Conservation (phyloP, 352 stramenopile species). For the Blastocystis sp. region DNA sequence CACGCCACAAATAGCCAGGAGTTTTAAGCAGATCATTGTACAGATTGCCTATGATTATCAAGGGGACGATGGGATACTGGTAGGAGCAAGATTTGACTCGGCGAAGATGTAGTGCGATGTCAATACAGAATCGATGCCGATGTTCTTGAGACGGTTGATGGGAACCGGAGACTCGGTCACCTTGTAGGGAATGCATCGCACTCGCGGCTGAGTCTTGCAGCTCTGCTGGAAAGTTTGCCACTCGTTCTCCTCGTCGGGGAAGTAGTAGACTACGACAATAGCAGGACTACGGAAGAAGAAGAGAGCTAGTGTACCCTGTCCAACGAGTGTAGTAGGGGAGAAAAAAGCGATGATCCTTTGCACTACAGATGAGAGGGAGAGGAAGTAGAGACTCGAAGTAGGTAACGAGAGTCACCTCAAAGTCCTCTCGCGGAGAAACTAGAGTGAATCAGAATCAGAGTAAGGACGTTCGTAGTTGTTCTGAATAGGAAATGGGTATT, state of each 20-base stretch:
- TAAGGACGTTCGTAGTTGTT: constrained; percentile 1
- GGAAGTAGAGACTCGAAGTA: constrained; percentile 14
- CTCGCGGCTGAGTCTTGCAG: background rate
- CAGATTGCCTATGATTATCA: background rate
- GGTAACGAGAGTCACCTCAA: constrained; percentile 40
- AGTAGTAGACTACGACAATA: constrained; percentile 1
- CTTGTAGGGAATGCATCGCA: background rate
- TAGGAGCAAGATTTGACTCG: constrained; percentile 26
- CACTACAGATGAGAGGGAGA: background rate
- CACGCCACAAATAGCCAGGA: constrained; percentile 14
- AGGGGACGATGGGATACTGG: background rate
- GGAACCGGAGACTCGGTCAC: background rate
- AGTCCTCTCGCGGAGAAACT: background rate
- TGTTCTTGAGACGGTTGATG: constrained; percentile 57
- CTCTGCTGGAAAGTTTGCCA: background rate
- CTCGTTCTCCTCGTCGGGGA: background rate
- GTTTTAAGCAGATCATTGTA: background rate
- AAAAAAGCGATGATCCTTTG: background rate
- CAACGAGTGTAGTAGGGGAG: background rate
- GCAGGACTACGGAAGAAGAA: background rate
- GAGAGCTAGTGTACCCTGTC: background rate
- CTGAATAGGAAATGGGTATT: constrained; percentile 14
- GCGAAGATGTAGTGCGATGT: constrained; percentile 57
- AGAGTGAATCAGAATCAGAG: background rate
- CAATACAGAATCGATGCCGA: background rate